Evolutionary conservation across 2,329 filamentous ascomycete species (phyloP).

Genomic region (Xylariaceae sp.): DNA sequence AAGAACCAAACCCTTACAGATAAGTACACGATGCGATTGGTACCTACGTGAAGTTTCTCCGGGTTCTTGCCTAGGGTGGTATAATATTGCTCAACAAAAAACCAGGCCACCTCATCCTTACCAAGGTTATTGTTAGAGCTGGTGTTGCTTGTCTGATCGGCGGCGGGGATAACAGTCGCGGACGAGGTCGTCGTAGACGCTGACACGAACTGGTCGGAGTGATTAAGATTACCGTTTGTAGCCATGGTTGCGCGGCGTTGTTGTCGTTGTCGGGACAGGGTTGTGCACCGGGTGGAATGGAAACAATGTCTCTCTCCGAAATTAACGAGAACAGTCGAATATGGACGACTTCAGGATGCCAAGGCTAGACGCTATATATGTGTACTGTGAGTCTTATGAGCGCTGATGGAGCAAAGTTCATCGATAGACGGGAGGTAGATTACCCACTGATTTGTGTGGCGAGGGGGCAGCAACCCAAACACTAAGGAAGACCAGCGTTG

Average conservation of each 20-base stretch:
- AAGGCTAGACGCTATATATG: slow-evolving; percentile 3
- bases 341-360: neutral
- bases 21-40: neutral
- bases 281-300: slow-evolving; percentile 18
- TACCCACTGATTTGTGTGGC: slow-evolving; percentile 18
- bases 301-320: slow-evolving; percentile 12
- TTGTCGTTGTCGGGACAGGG: slow-evolving; percentile 1
- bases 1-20: neutral
- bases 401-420: slow-evolving; percentile 10
- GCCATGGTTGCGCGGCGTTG: slow-evolving; percentile 48
- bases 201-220: slow-evolving; percentile 45
- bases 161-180: slow-evolving; percentile 37
- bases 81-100: slow-evolving; percentile 99
- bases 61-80: slow-evolving; percentile 93
- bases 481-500: slow-evolving; percentile 17
- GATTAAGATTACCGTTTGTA: slow-evolving; percentile 58
- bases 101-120: slow-evolving; percentile 98
- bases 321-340: slow-evolving; percentile 3
- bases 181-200: slow-evolving; percentile 37
- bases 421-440: slow-evolving; percentile 1
- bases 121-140: slow-evolving; percentile 52
- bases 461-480: slow-evolving; percentile 7
- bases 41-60: slow-evolving; percentile 81
- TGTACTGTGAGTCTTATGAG: slow-evolving; percentile 7
- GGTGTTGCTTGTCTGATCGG: slow-evolving; percentile 35